Conservation (phyloP, 2,329 filamentous ascomycete genomes). For the Monosporascus sp. region DNA sequence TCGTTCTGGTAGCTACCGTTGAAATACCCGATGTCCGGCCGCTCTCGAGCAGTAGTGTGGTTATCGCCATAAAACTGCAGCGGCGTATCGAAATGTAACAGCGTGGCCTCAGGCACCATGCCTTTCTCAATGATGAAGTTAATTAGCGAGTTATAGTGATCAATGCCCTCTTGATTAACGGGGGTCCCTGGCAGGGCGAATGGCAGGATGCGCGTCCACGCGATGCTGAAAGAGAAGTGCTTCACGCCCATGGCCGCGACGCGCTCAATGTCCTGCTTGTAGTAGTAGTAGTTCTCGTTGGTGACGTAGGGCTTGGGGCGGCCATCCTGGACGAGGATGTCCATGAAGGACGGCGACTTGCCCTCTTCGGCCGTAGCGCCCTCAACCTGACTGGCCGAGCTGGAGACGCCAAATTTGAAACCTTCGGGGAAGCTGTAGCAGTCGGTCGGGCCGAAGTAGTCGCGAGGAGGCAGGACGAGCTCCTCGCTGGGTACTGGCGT, state of each 20-base stretch:
- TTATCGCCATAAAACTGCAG: slow-evolving; percentile 36
- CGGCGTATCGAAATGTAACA: slow-evolving; percentile 46
- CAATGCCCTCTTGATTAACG: slow-evolving; percentile 44
- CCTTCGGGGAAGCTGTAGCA: slow-evolving; percentile 45
- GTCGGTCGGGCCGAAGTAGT: slow-evolving; percentile 43
- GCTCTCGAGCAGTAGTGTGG: slow-evolving; percentile 8
- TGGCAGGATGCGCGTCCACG: slow-evolving; percentile 48
- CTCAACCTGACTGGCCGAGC: slow-evolving; percentile 41
- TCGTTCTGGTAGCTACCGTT: slow-evolving; percentile 41
- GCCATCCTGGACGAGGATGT: slow-evolving; percentile 20
- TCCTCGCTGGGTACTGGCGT: slow-evolving; percentile 50
- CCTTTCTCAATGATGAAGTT: slow-evolving; percentile 43
- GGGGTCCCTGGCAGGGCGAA: slow-evolving; percentile 45
- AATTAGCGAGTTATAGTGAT: slow-evolving; percentile 51
- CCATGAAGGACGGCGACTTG: slow-evolving; percentile 36
- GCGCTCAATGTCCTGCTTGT: slow-evolving; percentile 51
- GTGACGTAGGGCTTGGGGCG: slow-evolving; percentile 29
- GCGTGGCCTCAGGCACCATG: slow-evolving; percentile 42
- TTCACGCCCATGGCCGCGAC: slow-evolving; percentile 46
- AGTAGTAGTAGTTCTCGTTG: slow-evolving; percentile 49
- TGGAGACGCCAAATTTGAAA: slow-evolving; percentile 44
- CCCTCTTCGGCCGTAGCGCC: slow-evolving; percentile 40
- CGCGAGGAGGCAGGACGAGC: slow-evolving; percentile 48
- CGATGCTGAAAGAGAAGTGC: slow-evolving; percentile 47
- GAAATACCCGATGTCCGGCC: slow-evolving; percentile 31